Conservation (phyloP, 768 basidiomycete genomes). For the Mycena maculata region DNA sequence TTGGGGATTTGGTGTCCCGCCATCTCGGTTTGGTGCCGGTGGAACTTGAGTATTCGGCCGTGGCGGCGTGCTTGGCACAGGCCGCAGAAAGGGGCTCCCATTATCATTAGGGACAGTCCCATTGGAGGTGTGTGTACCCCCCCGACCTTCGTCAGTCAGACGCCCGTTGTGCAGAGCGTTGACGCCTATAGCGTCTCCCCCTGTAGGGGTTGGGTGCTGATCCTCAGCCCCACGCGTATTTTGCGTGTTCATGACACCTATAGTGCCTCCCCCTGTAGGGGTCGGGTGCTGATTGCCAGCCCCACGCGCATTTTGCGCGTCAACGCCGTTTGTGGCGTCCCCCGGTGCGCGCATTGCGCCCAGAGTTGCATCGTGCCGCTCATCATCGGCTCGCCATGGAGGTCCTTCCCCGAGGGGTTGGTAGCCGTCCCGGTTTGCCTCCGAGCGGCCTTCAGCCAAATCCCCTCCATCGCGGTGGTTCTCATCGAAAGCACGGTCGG, state of each 20-base stretch:
- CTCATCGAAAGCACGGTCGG: conserved; percentile 8
- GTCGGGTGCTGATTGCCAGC: not conserved
- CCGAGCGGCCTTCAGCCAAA: conserved; percentile 3
- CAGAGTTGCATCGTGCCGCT: conserved; percentile 14
- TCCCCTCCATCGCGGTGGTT: conserved; percentile 13
- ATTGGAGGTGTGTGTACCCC: not conserved
- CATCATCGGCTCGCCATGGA: conserved; percentile 7
- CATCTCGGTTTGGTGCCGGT: not conserved
- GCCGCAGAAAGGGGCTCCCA: not conserved
- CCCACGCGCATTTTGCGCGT: conserved; percentile 3
- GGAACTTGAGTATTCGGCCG: not conserved
- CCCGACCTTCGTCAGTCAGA: not conserved
- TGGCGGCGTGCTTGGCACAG: too few species aligned
- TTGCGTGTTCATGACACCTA: too few species aligned
- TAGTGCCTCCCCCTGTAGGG: too few species aligned
- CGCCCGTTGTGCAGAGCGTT: not conserved
- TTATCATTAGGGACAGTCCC: not conserved
- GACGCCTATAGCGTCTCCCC: conserved; percentile 17
- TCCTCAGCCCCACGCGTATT: too few species aligned
- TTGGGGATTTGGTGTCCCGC: not conserved
- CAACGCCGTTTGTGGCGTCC: not conserved
- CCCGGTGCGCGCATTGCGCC: conserved; percentile 10
- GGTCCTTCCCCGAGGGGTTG: conserved; percentile 3
- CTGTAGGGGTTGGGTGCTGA: conserved; percentile 13
- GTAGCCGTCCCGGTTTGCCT: conserved; percentile 15